Evolutionary conservation across 2,329 filamentous ascomycete species (phyloP), one percentile per base, ranked within the genome.

Genomic region (Colletotrichum ledebouriae): DNA sequence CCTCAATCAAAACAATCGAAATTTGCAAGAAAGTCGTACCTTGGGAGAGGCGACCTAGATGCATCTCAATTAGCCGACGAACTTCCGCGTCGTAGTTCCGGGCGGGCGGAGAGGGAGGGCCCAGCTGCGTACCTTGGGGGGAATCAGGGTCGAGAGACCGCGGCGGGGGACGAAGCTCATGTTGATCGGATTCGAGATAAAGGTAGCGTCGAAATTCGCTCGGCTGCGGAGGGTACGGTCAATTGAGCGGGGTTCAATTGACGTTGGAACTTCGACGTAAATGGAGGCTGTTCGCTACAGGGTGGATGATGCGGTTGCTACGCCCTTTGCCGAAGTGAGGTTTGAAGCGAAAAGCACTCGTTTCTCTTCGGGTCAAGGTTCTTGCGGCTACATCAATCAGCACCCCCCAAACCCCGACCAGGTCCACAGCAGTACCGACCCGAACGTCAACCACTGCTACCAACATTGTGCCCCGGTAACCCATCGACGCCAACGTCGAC

Each of bases 141-240:
- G 97, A 78, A 99, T 98, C 83, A 99, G 92, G 87, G 97, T 97
- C 81, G 96, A 98, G 80, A 98, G 92, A 88, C 89, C 92, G 85
- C 94, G 91, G 85, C 92, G 93, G 79, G 90, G 89, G 79, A 97
- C 88, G 89, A 90, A 96, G 88, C 94, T 97, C 94, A 97, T 98
- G 84, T 85, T 93, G 87, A 72, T 74, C 67, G 71, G 73, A 71
- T 67, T 70, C 71, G 70, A 68, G 72, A 70, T 67, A 63, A 59
- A 52, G 59, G 57, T 62, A 66, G 71, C 71, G 75, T 71, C 72
- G 72, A 13, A 15, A 39, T 39, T 71, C 70, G 70, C 70, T 73
- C 63, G 52, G 60, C 49, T 53, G 12, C 25, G 29, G 29, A 17
- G 9, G 47, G 57, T 58, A 50, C 49, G 56, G 58, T 65, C 69